Evolutionary conservation across 2,329 filamentous ascomycete species (phyloP).

Genomic region (Hirsutella minnesotensis): DNA sequence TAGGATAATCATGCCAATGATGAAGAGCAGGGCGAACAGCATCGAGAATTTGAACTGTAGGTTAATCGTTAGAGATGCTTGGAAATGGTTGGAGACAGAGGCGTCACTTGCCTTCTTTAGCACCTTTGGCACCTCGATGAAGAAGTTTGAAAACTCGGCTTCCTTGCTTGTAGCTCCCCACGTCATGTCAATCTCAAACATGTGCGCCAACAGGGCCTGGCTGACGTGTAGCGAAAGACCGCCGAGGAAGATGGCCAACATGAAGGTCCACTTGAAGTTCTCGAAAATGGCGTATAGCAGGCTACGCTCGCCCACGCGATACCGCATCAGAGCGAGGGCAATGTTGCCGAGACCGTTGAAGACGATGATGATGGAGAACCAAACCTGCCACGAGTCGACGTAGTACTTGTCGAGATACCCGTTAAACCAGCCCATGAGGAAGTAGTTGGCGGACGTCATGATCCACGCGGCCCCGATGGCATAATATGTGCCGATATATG

Average conservation of each 20-base stretch:
- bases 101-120: constrained; percentile 57
- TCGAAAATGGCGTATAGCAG: constrained; percentile 46
- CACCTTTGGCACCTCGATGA: constrained; percentile 71
- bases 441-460: constrained; percentile 63
- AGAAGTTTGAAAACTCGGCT: constrained; percentile 70
- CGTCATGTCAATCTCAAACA: constrained; percentile 76
- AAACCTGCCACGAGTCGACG: constrained; percentile 66
- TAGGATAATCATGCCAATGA: constrained; percentile 51
- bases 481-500: constrained; percentile 72
- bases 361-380: constrained; percentile 69
- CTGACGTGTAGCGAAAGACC: constrained; percentile 72
- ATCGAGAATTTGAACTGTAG: constrained; percentile 60
- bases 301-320: constrained; percentile 53
- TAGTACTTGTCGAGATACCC: constrained; percentile 72
- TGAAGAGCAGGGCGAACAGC: constrained; percentile 44
- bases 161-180: constrained; percentile 84
- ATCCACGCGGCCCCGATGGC: constrained; percentile 67
- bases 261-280: constrained; percentile 63
- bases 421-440: constrained; percentile 65
- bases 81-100: background rate
- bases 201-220: constrained; percentile 68
- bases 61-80: constrained; percentile 8
- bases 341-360: constrained; percentile 68
- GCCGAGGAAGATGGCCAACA: constrained; percentile 71
- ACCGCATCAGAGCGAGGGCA: constrained; percentile 59